Conservation (phyloP, 1,284 basidiomycete genomes). For the Athelia psychrophila region DNA sequence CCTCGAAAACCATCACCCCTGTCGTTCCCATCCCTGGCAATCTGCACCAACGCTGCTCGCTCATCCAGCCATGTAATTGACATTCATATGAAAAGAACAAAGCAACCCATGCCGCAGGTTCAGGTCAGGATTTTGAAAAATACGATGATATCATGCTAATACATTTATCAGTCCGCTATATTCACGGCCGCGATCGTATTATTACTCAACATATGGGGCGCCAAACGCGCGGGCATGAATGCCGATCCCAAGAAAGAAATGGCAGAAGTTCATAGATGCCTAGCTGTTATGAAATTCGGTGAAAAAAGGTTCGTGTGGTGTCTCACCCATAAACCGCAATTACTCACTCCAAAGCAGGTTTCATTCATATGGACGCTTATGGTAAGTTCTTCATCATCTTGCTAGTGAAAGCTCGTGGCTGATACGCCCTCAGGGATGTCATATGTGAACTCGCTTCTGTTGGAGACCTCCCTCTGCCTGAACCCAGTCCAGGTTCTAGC, state of each 20-base stretch:
- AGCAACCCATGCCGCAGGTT: conserved; percentile 31
- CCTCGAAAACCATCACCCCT: conserved; percentile 54
- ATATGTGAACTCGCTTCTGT: conserved; percentile 65
- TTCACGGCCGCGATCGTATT: conserved; percentile 70
- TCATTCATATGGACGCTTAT: conserved; percentile 44
- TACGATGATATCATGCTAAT: background rate
- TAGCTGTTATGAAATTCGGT: conserved; percentile 51
- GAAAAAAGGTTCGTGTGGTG: conserved; percentile 43
- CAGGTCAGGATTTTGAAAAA: conserved; percentile 29
- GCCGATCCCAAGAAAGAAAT: conserved; percentile 61
- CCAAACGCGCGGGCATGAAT: conserved; percentile 53
- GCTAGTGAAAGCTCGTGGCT: background rate
- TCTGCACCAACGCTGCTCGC: conserved; percentile 84
- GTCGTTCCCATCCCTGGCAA: conserved; percentile 72
- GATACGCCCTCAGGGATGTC: conserved; percentile 48
- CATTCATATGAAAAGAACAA: conserved; percentile 38
- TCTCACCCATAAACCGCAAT: conserved; percentile 2
- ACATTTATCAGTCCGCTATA: conserved; percentile 29
- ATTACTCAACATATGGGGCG: conserved; percentile 73
- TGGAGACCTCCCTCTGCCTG: conserved; percentile 62
- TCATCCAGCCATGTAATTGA: conserved; percentile 74
- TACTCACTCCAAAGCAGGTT: conserved; percentile 28
- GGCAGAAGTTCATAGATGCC: conserved; percentile 69
- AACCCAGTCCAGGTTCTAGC: conserved; percentile 40
- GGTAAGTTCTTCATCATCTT: conserved; percentile 25